Base-by-base conservation (phyloP, 2,329 filamentous ascomycete species). In the Fusarium mundagurra region DNA sequence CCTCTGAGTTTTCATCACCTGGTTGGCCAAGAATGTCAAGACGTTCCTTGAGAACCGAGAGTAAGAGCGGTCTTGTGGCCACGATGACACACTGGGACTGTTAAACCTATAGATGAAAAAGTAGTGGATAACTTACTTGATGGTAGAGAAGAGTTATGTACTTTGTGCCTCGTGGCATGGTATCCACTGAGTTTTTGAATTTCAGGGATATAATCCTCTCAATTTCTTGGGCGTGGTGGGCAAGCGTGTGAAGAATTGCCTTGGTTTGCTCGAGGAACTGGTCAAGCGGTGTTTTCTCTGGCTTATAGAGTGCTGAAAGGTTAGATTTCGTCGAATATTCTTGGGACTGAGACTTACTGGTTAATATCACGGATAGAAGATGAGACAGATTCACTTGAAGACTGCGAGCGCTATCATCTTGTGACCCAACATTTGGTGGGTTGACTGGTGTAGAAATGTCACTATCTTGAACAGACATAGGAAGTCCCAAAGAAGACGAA, bases 61-160 rank as follows among this genome's bases (percentile, higher is more conserved):
- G 77, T 2, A 85, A 64, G 0, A 84, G 76, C 4, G 83, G 82
- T 0, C 83, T 76, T 4, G 83, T 85, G 2, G 82, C 84, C 2
- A 84, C 74, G 6, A 84, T 83, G 0, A 85, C 82, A 24, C 82
- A 84, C 82, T 81, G 31, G 1, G 1, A 2, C 1, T 29, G 45
- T 58, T 41, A 69, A 34, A n/a, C 1, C 0, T 18, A 5, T 10
- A 9, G 4, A 8, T 18, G 2, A 1, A 16, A 5, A 10, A 7
- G 24, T 6, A 14, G 5, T 8, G 13, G 4, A 18, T 3, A 1
- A 74, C 73, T 14, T 20, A 83, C 83, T 76, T 84, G 82, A 39
- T 84, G 83, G 53, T 85, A 84, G 0, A 83, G 71, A 11, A 85
- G 64, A 0, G 81, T 83, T 7, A 84, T 79, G 54, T 84, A 79